Base-by-base conservation (phyloP, 2,329 filamentous ascomycete genomes). In the Fusarium cicatricum region DNA sequence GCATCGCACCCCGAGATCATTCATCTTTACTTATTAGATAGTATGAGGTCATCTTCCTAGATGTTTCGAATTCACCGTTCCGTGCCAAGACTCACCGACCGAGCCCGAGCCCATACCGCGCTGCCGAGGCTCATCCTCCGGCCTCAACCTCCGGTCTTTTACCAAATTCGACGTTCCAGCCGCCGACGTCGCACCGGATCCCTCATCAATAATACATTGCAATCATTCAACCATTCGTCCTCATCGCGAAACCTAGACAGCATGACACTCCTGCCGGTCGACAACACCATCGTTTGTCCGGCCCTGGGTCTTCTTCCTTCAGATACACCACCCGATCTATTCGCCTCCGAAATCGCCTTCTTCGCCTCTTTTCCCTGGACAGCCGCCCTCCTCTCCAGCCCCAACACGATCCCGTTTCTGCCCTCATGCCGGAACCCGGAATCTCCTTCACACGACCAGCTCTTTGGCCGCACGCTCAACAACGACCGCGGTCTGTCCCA, bases 311-410 rank as follows among this genome's bases (percentile, higher is more conserved):
- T 74, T 26, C 16, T 54, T 23, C 71, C 74, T 6, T 50, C 68
- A 11, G 54, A 67, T 33, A 66, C 70, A 10, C 64, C 68, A 0
- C 55, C 63, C 1, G 46, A 51, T 33, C 65, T 74, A 15, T 72
- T 70, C 54, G 36, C 63, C 23, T 62, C 62, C 12, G 67, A 71
- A 38, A 39, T 73, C 21, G 45, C 60, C 29, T 67, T 74, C 65
- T 76, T 78, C 65, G 57, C 54, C 41, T 67, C 72, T 1, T 65
- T 74, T 26, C 70, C 74, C 8, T 77, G 76, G 75, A 75, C 72
- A 38, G 66, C 70, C 29, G 44, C 57, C 11, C 67, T 74, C 21
- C 68, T 77, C 11, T 55, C 54, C 2, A 55, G 53, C 11, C 65
- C 66, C 2, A 53, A 63, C 43, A 52, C 69, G 15, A 68, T 74